phyloP scores from a whole-genome alignment of 768 basidiomycete genomes.

The Scleroderma bovista region DNA sequence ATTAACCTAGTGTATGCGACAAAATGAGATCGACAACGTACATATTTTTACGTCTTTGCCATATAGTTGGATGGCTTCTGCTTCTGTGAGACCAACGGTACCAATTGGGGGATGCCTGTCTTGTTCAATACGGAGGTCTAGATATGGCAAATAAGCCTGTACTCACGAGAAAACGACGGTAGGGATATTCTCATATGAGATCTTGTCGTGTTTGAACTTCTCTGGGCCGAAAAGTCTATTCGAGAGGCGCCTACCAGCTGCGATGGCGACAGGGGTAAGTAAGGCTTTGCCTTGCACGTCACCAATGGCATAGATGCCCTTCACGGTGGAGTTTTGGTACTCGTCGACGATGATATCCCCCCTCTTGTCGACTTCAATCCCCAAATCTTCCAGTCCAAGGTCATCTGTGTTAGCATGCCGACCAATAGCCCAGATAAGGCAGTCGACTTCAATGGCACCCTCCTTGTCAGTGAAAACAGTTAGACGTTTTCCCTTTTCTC shows the following conservation, averaged over 20 bases:
- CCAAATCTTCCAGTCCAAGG: slow-evolving; percentile 72
- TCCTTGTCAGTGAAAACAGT: slow-evolving; percentile 74
- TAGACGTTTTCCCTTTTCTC: slow-evolving; percentile 62
- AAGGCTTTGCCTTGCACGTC: slow-evolving; percentile 91
- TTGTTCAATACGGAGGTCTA: slow-evolving; percentile 3
- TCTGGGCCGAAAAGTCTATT: slow-evolving; percentile 89
- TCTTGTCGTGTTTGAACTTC: slow-evolving; percentile 81
- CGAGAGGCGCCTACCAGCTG: slow-evolving; percentile 82
- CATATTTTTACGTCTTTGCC: slow-evolving; percentile 91
- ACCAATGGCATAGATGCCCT: slow-evolving; percentile 76
- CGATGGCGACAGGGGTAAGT: slow-evolving; percentile 96
- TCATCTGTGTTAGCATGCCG: slow-evolving; percentile 73
- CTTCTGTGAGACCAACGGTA: slow-evolving; percentile 92
- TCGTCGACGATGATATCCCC: slow-evolving; percentile 90
- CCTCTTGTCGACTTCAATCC: slow-evolving; percentile 67
- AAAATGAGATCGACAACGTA: slow-evolving; percentile 35
- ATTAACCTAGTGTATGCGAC: background rate
- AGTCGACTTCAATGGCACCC: slow-evolving; percentile 78
- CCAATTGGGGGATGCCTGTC: slow-evolving; percentile 90
- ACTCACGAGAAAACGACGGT: slow-evolving; percentile 96
- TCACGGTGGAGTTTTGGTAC: slow-evolving; percentile 76
- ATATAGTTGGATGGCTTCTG: slow-evolving; percentile 81
- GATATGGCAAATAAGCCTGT: slow-evolving; percentile 1
- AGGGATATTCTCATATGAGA: slow-evolving; percentile 85
- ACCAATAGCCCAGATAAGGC: slow-evolving; percentile 92